These are phyloP conservation scores for Luvunga scandens DNA, from an alignment of 345 rosid species.

Conservation along the genomic window DNA sequence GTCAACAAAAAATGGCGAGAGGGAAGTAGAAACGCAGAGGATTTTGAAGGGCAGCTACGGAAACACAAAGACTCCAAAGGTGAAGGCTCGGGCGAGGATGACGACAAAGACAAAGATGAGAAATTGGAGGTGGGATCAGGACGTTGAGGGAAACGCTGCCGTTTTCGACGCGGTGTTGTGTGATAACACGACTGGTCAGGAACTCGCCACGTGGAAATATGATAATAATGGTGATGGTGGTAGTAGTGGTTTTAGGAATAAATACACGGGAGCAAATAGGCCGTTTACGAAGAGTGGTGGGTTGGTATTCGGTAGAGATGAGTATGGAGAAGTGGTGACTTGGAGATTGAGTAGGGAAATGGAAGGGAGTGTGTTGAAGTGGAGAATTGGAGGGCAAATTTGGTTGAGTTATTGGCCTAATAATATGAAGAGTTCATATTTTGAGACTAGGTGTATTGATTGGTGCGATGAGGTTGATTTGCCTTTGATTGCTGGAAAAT, in stretches of 20 bases:
- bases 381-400: slow-evolving; percentile 79
- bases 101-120: slow-evolving; percentile 48
- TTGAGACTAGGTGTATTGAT: slow-evolving; percentile 77
- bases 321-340: slow-evolving; percentile 58
- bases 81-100: slow-evolving; percentile 52
- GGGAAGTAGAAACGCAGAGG: slow-evolving; percentile 47
- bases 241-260: neutral
- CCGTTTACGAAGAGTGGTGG: slow-evolving; percentile 75
- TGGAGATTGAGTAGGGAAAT: slow-evolving; percentile 87
- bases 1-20: slow-evolving; percentile 54
- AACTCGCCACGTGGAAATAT: slow-evolving; percentile 32
- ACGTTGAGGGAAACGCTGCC: slow-evolving; percentile 71
- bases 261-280: slow-evolving; percentile 32
- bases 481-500: slow-evolving; percentile 54
- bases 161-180: slow-evolving; percentile 67
- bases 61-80: slow-evolving; percentile 37
- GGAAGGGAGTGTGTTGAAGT: slow-evolving; percentile 92
- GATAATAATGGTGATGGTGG: neutral
- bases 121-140: slow-evolving; percentile 85
- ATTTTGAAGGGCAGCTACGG: slow-evolving; percentile 36
- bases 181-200: slow-evolving; percentile 48
- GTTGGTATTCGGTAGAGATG: slow-evolving; percentile 70
- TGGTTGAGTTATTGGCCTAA: slow-evolving; percentile 81
- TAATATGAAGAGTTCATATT: slow-evolving; percentile 41
- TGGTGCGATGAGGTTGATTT: slow-evolving; percentile 91